Evolutionary conservation across 1,139 yeast species (phyloP), one percentile per base, ranked within the genome.

Genomic region (Candida tetrigidarum): DNA sequence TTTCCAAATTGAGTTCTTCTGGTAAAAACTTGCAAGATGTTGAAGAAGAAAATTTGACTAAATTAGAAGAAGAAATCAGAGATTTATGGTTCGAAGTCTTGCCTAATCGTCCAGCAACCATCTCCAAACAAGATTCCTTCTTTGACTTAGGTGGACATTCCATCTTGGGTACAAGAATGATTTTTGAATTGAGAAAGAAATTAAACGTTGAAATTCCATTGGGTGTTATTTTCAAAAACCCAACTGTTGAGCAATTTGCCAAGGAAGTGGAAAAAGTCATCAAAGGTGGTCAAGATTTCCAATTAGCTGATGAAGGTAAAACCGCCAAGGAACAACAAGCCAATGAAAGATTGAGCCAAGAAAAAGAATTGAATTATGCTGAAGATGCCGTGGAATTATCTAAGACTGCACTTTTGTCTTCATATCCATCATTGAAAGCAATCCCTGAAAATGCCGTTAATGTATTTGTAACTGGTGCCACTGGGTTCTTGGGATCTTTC

Each of bases 141-240:
- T 95, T 95, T 59, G 99, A 95, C 60, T 73, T 95, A 48, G 99
- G 99, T 47, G 99, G 99, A 4, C 99, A 95, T 66, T 92, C 98
- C 0, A 92, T 95, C 56, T 74, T 93, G 54, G 99, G 98, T 9
- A 95, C 99, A 0, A 81, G 96, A 64, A 91, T 95, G 97, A 93
- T 93, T 53, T 93, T 93, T 59, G 93, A 88, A 56, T 79, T 93
- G 54, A 81, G 97, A 64, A 86, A 87, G 71, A 79, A 78, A 55
- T 73, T 92, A 49, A 78, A 81, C 40, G 80, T 91, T 35, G 96
- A 90, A 50, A 74, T 93, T 43, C 98, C 99, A 27, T 74, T 93
- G 53, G 97, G 97, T 2, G 82, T 87, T 10, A 86, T 95, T 50
- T 93, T 91, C 78, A 86, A 87, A 61, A 80, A 83, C 59, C 97